phyloP scores from a whole-genome alignment of 148 eudicot species.

The Amaranthus cruentus region DNA sequence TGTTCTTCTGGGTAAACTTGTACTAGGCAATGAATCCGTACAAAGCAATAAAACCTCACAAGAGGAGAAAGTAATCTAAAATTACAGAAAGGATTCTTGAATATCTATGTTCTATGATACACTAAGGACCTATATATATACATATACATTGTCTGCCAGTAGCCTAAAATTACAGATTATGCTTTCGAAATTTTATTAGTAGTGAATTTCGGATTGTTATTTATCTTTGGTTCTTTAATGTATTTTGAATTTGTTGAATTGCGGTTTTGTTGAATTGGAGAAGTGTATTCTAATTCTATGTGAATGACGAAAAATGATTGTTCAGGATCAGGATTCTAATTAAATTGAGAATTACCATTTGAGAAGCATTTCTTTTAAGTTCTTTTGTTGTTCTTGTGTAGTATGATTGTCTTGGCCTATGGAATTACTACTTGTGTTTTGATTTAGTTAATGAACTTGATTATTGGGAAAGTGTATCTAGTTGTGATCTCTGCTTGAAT shows the following conservation, averaged over 20 bases:
- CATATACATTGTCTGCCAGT: too few relatives aligned
- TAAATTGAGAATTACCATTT: background rate
- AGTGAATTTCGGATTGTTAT: background rate
- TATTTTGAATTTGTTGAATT: background rate
- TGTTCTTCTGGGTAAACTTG: too few relatives aligned
- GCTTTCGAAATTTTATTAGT: background rate
- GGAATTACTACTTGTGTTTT: background rate
- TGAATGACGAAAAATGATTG: background rate
- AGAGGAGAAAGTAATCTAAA: too few relatives aligned
- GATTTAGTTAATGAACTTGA: background rate
- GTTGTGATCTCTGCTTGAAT: background rate
- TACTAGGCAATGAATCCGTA: too few relatives aligned
- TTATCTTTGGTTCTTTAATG: background rate
- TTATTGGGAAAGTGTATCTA: conserved; percentile 13
- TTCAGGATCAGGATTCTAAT: background rate
- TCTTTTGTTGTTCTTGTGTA: background rate
- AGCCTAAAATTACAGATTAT: background rate
- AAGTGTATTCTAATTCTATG: background rate
- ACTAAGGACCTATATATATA: too few relatives aligned
- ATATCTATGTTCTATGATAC: too few relatives aligned
- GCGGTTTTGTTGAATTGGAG: too few relatives aligned
- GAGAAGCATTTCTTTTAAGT: background rate
- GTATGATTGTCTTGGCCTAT: background rate
- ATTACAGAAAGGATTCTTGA: too few relatives aligned
- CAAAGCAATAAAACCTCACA: too few relatives aligned